Evolutionary conservation across 2,329 filamentous ascomycete species (phyloP), one percentile per base, ranked within the genome.

Genomic region (Calonectria ilicicola): DNA sequence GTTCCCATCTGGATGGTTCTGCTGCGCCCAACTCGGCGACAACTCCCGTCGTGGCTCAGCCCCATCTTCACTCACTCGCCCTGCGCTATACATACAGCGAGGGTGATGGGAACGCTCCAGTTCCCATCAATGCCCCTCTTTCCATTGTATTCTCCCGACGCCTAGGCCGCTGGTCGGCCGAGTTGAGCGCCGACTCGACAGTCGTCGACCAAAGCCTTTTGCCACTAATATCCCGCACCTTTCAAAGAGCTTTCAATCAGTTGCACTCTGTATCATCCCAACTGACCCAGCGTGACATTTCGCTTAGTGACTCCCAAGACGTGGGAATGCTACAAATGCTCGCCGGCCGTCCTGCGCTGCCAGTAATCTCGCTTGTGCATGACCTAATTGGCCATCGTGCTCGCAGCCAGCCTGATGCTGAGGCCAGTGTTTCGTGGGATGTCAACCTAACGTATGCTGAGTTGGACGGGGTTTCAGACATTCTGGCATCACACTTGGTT

Each of bases 391-490:
- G 17, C 44, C n/a, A 69, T n/a, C 29, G 32, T 27, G 44, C 58
- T n/a, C 58, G 29, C 10, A 69, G 17, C n/a, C 67, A 56, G 44
- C 58, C 58, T n/a, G 58, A 64, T 21, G 44, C 67, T 14, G 44
- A 51, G 44, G 67, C 67, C 32, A 63, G 58, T 53, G 46, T 63
- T 21, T 63, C 67, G 7, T 69, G 67, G 67, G 67, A 69, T 23
- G 32, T 46, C 17, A 53, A 51, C 44, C 58, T 69, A 32, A 69
- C 67, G n/a, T 69, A 69, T 64, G 56, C 46, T 17, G 44, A 69
- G 67, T 42, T 69, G 35, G 67, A 69, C 32, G 19, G 46, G 21
- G 21, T 53, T n/a, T 69, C 67, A 14, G 58, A 64, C 40, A 35
- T n/a, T 15, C 58, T 69, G 42, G 67, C 67, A 42, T 69, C 35